Percentiles rank a stretch among this genome's conserved stretches.
Conservation (phyloP, 2,329 filamentous ascomycete genomes). For the Ascomycota sp. region DNA sequence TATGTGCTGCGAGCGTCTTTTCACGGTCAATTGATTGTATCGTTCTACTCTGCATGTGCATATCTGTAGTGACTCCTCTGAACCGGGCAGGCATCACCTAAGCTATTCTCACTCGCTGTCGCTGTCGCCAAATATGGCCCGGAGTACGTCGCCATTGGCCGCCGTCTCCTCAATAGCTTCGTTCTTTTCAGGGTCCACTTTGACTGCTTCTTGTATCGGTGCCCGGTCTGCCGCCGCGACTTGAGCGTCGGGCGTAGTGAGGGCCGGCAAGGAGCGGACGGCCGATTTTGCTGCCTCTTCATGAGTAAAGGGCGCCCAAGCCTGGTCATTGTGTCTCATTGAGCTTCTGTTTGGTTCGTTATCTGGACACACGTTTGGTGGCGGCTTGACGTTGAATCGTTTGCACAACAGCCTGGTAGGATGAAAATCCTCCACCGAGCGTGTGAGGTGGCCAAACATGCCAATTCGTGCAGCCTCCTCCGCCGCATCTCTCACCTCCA, state of each 20-base stretch:
- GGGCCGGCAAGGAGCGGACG: background rate
- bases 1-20: too few relatives aligned
- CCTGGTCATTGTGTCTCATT: background rate
- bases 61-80: too few relatives aligned
- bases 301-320: background rate
- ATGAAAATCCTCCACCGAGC: slow-evolving; percentile 47
- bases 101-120: slow-evolving; percentile 32
- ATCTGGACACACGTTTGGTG: slow-evolving; percentile 40
- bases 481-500: slow-evolving; percentile 38
- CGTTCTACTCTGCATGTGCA: too few relatives aligned
- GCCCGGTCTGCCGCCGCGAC: background rate
- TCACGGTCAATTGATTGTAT: too few relatives aligned
- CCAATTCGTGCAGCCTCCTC: slow-evolving; percentile 71
- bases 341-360: slow-evolving; percentile 10
- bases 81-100: too few relatives aligned
- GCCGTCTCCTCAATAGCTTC: slow-evolving; percentile 40
- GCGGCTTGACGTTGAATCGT: slow-evolving; percentile 68
- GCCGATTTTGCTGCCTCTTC: background rate
- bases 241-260: background rate
- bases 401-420: slow-evolving; percentile 80
- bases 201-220: slow-evolving; percentile 2
- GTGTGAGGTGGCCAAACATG: slow-evolving; percentile 82
- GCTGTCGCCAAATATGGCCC: slow-evolving; percentile 80
- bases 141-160: slow-evolving; percentile 64
- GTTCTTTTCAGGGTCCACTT: slow-evolving; percentile 52